Base-by-base conservation (phyloP, 2,329 filamentous ascomycete species). In the Arthroderma uncinatum region DNA sequence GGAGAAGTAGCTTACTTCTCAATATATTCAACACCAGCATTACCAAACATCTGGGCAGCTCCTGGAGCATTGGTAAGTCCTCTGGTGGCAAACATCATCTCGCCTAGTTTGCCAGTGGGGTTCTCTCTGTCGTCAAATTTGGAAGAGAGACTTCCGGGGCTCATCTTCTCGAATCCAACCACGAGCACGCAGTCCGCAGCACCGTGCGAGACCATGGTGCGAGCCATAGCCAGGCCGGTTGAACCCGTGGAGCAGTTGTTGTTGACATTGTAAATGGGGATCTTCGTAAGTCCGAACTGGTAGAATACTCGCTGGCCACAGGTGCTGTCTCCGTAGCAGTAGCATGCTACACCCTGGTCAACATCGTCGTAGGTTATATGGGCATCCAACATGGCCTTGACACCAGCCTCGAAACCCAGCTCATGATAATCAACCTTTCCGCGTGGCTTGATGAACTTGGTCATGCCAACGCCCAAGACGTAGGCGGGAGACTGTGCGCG, bases 171-270 rank as follows among this genome's bases (percentile, higher is more conserved):
- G 66, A 97, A 97, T 2, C 92, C 93, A 19, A 97, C 83, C 0
- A 97, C 91, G 60, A 97, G 76, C 19, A 95, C 83, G 69, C 89
- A 95, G 72, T 95, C 88, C 1, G 89, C 87, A 12, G 82, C 87
- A 34, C 91, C 91, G 64, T 87, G 80, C 5, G 83, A 79, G 65
- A 96, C 84, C 70, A 94, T 79, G 55, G 85, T 89, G 34, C 90
- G 79, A 1, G 81, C 93, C 80, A 97, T 86, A 68, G 85, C 84
- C 58, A 97, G 76, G 7, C 92, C 93, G 0, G 92, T 95, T 3
- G 86, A 90, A n/a, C 92, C 93, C 0, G 92, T 97, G 2, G 88
- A 89, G 79, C 92, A 97, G 78, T 96, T 96, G 80, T 97, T 97
- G 81, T 96, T 97, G 68, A 95, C 89, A 68, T 97, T 97, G 79